Percentiles rank a stretch among this genome's conserved stretches.
Evolutionary conservation across 192 early-diverging fungal genomes (phyloP).

Genomic region (Coemansia sp.): DNA sequence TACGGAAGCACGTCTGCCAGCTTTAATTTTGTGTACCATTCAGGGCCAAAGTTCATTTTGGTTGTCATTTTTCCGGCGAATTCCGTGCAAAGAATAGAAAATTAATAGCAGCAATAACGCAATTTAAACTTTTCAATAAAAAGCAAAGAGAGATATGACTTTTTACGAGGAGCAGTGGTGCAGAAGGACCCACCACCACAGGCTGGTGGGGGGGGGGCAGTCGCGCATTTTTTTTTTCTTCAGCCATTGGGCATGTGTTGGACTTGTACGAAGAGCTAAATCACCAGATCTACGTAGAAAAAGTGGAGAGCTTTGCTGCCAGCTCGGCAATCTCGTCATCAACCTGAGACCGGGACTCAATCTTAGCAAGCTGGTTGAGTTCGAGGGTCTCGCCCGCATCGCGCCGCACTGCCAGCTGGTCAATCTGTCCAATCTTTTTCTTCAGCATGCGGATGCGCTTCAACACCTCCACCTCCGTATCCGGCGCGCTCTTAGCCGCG

Average conservation of each 20-base stretch:
- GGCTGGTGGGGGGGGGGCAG: too few species aligned
- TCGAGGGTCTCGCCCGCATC: constrained; percentile 77
- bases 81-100: too few species aligned
- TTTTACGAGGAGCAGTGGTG: too few species aligned
- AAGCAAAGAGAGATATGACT: constrained; percentile 1
- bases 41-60: constrained; percentile 79
- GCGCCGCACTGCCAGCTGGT: constrained; percentile 76
- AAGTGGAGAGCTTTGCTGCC: constrained; percentile 18
- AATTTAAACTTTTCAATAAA: too few species aligned
- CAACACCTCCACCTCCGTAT: constrained; percentile 62
- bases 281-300: background rate
- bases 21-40: constrained; percentile 59
- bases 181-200: too few species aligned
- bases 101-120: too few species aligned
- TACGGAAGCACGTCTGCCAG: background rate
- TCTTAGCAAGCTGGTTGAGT: constrained; percentile 54
- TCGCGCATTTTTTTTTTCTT: too few species aligned
- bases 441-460: constrained; percentile 85
- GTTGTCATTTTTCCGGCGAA: constrained; percentile 31
- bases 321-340: constrained; percentile 39
- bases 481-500: background rate
- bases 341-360: constrained; percentile 27
- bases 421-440: constrained; percentile 92
- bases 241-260: too few species aligned
- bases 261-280: too few species aligned